Base-by-base conservation (phyloP, 371 early-diverging fungal genomes). In the Thermomucor indicae-seudaticae region DNA sequence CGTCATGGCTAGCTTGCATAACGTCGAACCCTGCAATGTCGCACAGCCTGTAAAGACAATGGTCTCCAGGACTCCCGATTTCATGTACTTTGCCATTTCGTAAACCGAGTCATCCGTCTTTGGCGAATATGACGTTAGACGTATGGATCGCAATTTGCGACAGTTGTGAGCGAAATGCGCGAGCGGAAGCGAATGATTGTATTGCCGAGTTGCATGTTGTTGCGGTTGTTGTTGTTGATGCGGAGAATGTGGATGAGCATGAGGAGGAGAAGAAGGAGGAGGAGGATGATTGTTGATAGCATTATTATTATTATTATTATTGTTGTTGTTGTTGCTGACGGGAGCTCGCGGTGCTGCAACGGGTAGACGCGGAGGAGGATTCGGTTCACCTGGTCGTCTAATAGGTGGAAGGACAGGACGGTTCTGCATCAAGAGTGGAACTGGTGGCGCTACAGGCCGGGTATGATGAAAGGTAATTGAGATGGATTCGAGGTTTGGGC, bases 131-230 rank as follows among this genome's bases (percentile, higher is more conserved):
- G 70, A 63, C n/a, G 51, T 55, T 17, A 74, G 58, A 29, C 57
- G 63, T 28, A 74, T 64, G 2, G 63, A 55, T 31, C 60, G 60
- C 16, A 74, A 47, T 29, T 55, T 55, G n/a, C 47, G 60, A 28
- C 75, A 74, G 42, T 74, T 74, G 42, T 74, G 53, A 12, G 68
- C 66, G 42, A 74, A 64, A 43, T 74, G 75, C 1, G 71, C 67
- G 11, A 74, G 53, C 7, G 74, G 74, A 6, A 74, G 47, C 11
- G 57, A 50, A 3, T 47, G 70, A 23, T 55, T 65, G 31, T 58
- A 40, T 6, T 48, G 46, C 12, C 48, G 42, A 42, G 31, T 32
- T 12, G 6, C 6, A 16, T 42, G 42, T 6, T 34, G 10, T 31
- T 42, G 51, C 23, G 40, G 51, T 27, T 44, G 46, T 38, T 52